Percentiles rank a stretch among this genome's conserved stretches.
phyloP scores from a whole-genome alignment of 2,329 filamentous ascomycete genomes.

The Colletotrichum limetticola region DNA sequence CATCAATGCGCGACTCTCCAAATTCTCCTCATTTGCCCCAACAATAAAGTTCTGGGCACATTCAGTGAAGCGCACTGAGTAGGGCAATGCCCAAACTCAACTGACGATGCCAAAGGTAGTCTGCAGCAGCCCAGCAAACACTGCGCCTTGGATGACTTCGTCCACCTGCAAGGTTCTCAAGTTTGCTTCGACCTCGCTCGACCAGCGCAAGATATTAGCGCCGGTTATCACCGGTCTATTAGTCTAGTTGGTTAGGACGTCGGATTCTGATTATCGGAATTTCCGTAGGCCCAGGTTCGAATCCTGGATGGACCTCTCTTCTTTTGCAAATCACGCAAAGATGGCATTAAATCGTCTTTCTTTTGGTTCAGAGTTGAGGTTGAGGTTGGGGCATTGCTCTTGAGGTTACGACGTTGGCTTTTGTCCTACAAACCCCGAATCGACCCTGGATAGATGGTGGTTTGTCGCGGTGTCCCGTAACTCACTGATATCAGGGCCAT shows the following conservation, averaged over 20 bases:
- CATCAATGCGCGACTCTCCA: too few species aligned
- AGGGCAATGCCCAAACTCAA: not conserved
- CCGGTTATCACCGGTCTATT: constrained; percentile 14
- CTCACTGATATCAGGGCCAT: too few species aligned
- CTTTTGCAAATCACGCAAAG: not conserved
- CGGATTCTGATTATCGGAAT: constrained; percentile 29
- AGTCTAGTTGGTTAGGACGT: constrained; percentile 36
- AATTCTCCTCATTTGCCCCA: not conserved
- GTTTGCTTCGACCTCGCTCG: rapidly evolving
- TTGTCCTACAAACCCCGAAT: too few species aligned
- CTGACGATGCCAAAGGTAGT: not conserved
- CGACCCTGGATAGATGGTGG: too few species aligned
- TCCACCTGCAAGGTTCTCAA: not conserved
- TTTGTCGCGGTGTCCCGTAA: too few species aligned
- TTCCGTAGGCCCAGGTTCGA: constrained; percentile 36
- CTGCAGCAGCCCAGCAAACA: too few species aligned
- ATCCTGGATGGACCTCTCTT: constrained; percentile 35
- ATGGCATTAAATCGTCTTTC: too few species aligned
- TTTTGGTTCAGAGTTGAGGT: not conserved
- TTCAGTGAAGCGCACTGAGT: not conserved
- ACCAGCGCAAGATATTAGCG: not conserved
- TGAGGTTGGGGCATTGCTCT: not conserved
- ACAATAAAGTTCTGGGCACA: not conserved
- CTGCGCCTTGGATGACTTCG: not conserved
- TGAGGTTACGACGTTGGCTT: too few species aligned